A percentile compares a stretch with the other conserved stretches of the same genome.
phyloP scores from a whole-genome alignment of 1,284 basidiomycete species.

The Apiotrichum domesticum region DNA sequence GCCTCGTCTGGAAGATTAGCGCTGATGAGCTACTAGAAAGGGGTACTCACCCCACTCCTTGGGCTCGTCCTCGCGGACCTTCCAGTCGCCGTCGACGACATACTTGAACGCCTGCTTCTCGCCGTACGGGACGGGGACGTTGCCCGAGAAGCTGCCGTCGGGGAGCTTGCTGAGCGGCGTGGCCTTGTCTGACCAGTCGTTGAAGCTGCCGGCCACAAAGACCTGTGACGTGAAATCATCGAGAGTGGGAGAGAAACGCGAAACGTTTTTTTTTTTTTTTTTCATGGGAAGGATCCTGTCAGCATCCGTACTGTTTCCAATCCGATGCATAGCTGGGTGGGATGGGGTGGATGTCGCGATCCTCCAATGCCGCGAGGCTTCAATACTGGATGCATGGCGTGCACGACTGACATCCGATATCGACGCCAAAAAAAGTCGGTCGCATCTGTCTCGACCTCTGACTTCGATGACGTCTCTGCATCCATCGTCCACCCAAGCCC shows the following conservation, averaged over 20 bases:
- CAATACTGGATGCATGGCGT: too few species aligned
- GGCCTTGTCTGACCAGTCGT: slow-evolving; percentile 43
- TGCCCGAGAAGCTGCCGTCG: slow-evolving; percentile 36
- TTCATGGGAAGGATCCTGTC: too few species aligned
- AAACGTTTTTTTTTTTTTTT: too few species aligned
- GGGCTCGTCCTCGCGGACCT: slow-evolving; percentile 46
- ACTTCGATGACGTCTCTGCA: neutral
- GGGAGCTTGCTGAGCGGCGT: slow-evolving; percentile 36
- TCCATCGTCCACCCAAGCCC: too few species aligned
- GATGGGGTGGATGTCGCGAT: too few species aligned
- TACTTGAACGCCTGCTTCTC: slow-evolving; percentile 48
- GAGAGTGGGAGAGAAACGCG: neutral
- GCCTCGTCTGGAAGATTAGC: slow-evolving; percentile 35
- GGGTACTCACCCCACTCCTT: slow-evolving; percentile 45
- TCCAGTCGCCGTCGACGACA: slow-evolving; percentile 48
- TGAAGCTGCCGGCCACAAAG: slow-evolving; percentile 43
- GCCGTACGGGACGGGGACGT: slow-evolving; percentile 39
- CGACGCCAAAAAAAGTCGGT: neutral
- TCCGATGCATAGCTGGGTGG: too few species aligned
- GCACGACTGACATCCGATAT: too few species aligned
- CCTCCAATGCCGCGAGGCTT: too few species aligned
- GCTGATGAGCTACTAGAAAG: neutral
- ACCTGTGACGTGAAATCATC: slow-evolving; percentile 23
- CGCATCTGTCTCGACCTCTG: neutral
- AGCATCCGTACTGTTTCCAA: too few species aligned